These are phyloP conservation scores for Yamadazyma friedrichii DNA, from an alignment of 1,139 yeast species.

Conservation along the genomic window DNA sequence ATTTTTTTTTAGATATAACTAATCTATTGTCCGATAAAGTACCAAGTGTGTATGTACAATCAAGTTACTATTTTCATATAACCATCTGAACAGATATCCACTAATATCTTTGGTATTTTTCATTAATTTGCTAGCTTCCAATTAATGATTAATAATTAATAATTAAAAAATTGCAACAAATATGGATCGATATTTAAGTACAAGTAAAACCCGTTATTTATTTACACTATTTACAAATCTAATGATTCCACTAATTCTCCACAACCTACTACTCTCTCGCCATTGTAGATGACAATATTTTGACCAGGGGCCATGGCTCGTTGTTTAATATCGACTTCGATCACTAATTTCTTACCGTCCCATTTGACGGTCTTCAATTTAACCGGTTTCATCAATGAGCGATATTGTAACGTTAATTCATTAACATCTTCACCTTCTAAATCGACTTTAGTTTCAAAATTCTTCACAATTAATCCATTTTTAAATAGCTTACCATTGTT, in stretches of 20 bases:
- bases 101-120: no score
- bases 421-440: slow-evolving; percentile 13
- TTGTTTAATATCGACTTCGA: slow-evolving; percentile 43
- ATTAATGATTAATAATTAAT: no score
- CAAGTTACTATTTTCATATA: no score
- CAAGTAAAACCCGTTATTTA: neutral
- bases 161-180: no score
- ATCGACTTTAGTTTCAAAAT: slow-evolving; percentile 52
- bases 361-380: slow-evolving; percentile 20
- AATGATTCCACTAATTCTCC: slow-evolving; percentile 43
- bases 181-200: no score
- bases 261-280: slow-evolving; percentile 71
- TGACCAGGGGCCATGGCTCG: slow-evolving; percentile 93
- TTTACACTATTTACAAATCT: slow-evolving; percentile 2
- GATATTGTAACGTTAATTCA: slow-evolving; percentile 52
- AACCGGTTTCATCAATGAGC: slow-evolving; percentile 66
- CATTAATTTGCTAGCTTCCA: no score
- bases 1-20: no score
- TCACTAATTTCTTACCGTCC: slow-evolving; percentile 16
- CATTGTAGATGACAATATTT: slow-evolving; percentile 68
- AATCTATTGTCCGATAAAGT: no score
- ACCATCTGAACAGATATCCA: no score
- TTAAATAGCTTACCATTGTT: slow-evolving; percentile 60
- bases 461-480: slow-evolving; percentile 36
- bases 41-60: no score